Evolutionary conservation across 305 asterid genomes (phyloP).

Genomic region (Fraxinus albicans): DNA sequence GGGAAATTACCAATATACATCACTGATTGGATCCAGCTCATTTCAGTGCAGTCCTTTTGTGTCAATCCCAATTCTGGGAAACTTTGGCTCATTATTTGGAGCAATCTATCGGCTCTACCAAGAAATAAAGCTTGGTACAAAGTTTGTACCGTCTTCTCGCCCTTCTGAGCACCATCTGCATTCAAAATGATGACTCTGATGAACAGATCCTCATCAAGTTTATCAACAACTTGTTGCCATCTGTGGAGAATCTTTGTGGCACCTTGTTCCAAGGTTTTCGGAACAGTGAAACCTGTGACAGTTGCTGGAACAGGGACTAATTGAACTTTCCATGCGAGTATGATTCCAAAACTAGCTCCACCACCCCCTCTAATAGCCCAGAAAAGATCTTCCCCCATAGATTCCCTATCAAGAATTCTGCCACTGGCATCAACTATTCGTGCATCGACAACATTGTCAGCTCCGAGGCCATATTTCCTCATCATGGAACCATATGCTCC

Average conservation of each 20-base stretch:
- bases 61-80: constrained; percentile 67
- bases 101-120: constrained; percentile 40
- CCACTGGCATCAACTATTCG: constrained; percentile 57
- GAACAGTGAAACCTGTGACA: constrained; percentile 64
- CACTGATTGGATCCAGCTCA: constrained; percentile 75
- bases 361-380: constrained; percentile 84
- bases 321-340: constrained; percentile 63
- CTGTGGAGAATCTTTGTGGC: constrained; percentile 56
- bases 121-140: constrained; percentile 57
- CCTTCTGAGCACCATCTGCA: constrained; percentile 26
- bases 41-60: constrained; percentile 54
- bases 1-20: constrained; percentile 68
- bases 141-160: constrained; percentile 46
- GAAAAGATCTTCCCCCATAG: constrained; percentile 77
- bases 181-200: constrained; percentile 55
- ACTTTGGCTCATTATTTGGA: constrained; percentile 43
- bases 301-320: constrained; percentile 55
- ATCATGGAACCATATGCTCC: constrained; percentile 75
- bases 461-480: constrained; percentile 74
- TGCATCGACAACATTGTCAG: constrained; percentile 65
- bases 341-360: constrained; percentile 60
- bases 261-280: constrained; percentile 57
- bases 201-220: constrained; percentile 62
- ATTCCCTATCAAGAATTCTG: constrained; percentile 48
- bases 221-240: constrained; percentile 71